Conservation (phyloP, 2,329 filamentous ascomycete genomes). For the Cladophialophora carrionii region DNA sequence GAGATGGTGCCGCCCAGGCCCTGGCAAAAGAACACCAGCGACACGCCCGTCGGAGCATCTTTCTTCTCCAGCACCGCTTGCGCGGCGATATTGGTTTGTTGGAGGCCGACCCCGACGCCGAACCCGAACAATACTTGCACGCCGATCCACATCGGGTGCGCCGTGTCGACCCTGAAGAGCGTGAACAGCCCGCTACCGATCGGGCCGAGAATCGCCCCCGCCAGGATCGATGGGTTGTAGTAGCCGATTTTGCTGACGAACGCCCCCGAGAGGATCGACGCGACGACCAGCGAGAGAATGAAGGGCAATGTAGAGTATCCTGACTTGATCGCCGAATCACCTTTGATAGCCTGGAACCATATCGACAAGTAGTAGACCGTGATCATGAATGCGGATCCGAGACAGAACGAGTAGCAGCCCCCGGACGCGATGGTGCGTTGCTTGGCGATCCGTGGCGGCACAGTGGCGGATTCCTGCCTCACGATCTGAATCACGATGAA, state of each 20-base stretch:
- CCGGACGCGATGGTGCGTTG: slow-evolving; percentile 43
- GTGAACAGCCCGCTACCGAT: slow-evolving; percentile 43
- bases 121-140: slow-evolving; percentile 42
- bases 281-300: slow-evolving; percentile 31
- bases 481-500: slow-evolving; percentile 55
- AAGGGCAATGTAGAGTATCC: slow-evolving; percentile 34
- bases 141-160: slow-evolving; percentile 39
- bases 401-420: slow-evolving; percentile 44
- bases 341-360: slow-evolving; percentile 53
- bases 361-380: slow-evolving; percentile 49
- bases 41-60: slow-evolving; percentile 40
- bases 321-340: slow-evolving; percentile 38
- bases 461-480: slow-evolving; percentile 53
- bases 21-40: slow-evolving; percentile 44
- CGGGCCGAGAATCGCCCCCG: slow-evolving; percentile 35
- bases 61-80: slow-evolving; percentile 38
- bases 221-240: slow-evolving; percentile 37
- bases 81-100: slow-evolving; percentile 41
- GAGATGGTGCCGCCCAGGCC: slow-evolving; percentile 43
- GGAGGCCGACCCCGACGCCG: slow-evolving; percentile 37
- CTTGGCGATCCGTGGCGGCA: slow-evolving; percentile 46
- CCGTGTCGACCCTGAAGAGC: slow-evolving; percentile 36
- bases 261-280: slow-evolving; percentile 26
- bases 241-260: slow-evolving; percentile 33
- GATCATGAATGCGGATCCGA: slow-evolving; percentile 43